Percentiles rank a stretch among this genome's conserved stretches.
Conservation (phyloP, 768 basidiomycete genomes). For the Chalciporus pseudorubinellus region DNA sequence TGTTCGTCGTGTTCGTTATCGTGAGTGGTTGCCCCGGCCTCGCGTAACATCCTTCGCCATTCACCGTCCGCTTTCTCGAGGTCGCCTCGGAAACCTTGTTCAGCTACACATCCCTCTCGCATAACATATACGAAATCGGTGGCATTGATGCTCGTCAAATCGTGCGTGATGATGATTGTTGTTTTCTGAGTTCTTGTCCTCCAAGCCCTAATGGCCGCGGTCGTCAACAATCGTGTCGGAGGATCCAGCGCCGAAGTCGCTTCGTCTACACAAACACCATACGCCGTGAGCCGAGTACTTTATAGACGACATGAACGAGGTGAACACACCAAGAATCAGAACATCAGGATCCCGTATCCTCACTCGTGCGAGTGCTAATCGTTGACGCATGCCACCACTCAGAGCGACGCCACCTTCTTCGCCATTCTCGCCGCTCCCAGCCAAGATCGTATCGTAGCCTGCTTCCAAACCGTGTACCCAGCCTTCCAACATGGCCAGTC, state of each 20-base stretch:
- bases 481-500: conserved; percentile 82
- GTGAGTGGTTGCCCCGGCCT: conserved; percentile 56
- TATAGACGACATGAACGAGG: neutral
- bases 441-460: conserved; percentile 80
- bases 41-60: conserved; percentile 66
- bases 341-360: conserved; percentile 82
- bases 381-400: conserved; percentile 91
- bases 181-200: conserved; percentile 58
- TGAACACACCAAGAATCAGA: conserved; percentile 78
- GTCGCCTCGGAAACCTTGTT: conserved; percentile 85
- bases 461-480: conserved; percentile 82
- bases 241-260: conserved; percentile 84
- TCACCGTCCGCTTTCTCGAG: conserved; percentile 64
- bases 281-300: neutral
- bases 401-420: conserved; percentile 58
- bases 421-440: conserved; percentile 42
- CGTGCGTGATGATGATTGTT: conserved; percentile 74
- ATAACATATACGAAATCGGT: conserved; percentile 93
- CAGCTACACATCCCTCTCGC: conserved; percentile 72
- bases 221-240: conserved; percentile 82
- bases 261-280: conserved; percentile 50
- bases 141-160: conserved; percentile 74
- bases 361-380: conserved; percentile 86
- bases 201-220: conserved; percentile 68
- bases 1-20: conserved; percentile 33